Conservation (phyloP, 306 rosid species). For the Delonix regia region DNA sequence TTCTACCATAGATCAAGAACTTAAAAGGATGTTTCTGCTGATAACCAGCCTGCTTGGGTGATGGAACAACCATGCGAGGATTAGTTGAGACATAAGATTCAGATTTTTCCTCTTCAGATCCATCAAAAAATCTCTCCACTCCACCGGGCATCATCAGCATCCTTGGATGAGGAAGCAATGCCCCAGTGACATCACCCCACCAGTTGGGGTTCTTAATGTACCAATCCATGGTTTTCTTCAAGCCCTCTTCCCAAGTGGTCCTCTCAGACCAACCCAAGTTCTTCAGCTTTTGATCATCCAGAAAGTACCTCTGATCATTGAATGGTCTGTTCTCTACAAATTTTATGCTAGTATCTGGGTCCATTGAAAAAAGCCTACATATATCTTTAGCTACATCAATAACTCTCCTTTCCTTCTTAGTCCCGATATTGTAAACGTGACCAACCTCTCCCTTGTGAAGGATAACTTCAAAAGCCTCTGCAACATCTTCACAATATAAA, state of each 20-base stretch:
- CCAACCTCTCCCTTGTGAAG: conserved; percentile 74
- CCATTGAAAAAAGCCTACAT: conserved; percentile 51
- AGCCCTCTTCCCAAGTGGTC: conserved; percentile 79
- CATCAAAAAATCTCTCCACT: conserved; percentile 65
- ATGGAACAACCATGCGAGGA: conserved; percentile 68
- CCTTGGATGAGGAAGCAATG: conserved; percentile 88
- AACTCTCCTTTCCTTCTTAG: conserved; percentile 68
- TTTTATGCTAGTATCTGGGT: conserved; percentile 47
- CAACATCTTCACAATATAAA: conserved; percentile 69
- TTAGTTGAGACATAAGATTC: conserved; percentile 52
- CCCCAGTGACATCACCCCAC: conserved; percentile 95
- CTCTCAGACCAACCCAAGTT: conserved; percentile 79
- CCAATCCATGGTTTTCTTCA: conserved; percentile 87
- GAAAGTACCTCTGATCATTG: conserved; percentile 66
- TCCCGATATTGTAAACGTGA: conserved; percentile 65
- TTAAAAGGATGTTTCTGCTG: conserved; percentile 63
- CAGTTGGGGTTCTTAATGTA: conserved; percentile 72
- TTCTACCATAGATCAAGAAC: conserved; percentile 78
- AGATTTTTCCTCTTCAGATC: conserved; percentile 53
- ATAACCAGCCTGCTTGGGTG: conserved; percentile 46
- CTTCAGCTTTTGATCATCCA: conserved; percentile 74
- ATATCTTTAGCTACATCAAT: conserved; percentile 60
- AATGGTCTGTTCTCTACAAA: conserved; percentile 67
- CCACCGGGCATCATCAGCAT: conserved; percentile 95
- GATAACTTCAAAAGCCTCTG: conserved; percentile 68